Conservation (phyloP, 495 filamentous ascomycete genomes). For the Staphylotrichum tortipilum region DNA sequence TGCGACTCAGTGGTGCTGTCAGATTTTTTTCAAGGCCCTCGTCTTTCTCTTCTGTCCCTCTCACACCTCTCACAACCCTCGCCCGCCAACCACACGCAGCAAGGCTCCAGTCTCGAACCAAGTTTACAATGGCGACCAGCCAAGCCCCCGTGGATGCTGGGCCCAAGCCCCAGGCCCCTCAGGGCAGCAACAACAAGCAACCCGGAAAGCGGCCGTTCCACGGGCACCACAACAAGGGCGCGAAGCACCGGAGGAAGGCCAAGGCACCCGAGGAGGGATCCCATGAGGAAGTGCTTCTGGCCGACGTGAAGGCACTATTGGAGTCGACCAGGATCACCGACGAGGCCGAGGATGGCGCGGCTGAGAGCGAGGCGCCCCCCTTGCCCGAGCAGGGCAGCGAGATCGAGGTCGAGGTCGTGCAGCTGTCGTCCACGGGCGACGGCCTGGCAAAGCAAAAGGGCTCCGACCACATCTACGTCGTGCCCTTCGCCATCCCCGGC, state of each 20-base stretch:
- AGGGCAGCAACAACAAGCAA: conserved; percentile 3
- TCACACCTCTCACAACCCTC: background rate
- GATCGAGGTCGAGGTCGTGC: conserved; percentile 65
- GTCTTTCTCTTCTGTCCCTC: background rate
- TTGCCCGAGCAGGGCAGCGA: conserved; percentile 64
- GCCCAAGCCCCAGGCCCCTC: background rate
- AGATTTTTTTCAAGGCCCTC: conserved; percentile 7
- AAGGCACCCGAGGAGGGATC: conserved; percentile 33
- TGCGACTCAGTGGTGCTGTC: conserved; percentile 6
- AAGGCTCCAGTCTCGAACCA: background rate
- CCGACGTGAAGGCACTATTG: conserved; percentile 60
- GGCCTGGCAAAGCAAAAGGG: conserved; percentile 62
- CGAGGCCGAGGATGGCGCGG: conserved; percentile 17
- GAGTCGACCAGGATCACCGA: conserved; percentile 39
- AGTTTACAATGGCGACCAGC: conserved; percentile 5
- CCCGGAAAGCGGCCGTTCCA: conserved; percentile 11
- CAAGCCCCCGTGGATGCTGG: conserved; percentile 2
- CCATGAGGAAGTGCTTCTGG: conserved; percentile 63
- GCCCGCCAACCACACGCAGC: background rate
- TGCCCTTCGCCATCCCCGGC: conserved; percentile 78
- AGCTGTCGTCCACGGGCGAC: conserved; percentile 85
- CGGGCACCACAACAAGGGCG: conserved; percentile 8
- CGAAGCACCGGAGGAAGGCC: conserved; percentile 17
- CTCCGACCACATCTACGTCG: conserved; percentile 69
- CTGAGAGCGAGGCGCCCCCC: conserved; percentile 12